phyloP scores from a whole-genome alignment of 1,284 basidiomycete species.

The Amylostereum chailletii region DNA sequence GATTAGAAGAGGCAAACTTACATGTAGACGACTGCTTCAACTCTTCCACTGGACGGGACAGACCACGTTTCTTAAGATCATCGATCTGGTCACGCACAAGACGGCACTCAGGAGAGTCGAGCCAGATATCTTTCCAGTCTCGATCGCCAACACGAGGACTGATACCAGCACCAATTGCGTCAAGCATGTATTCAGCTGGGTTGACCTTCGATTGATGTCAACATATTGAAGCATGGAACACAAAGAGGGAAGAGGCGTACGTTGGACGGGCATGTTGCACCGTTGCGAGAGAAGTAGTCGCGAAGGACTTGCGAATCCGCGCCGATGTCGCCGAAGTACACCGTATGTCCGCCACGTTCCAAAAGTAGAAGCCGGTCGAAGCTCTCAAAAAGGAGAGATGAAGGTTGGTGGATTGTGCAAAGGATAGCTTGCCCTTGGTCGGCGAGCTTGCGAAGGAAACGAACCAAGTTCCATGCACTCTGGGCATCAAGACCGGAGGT shows the following conservation, averaged over 20 bases:
- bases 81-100: conserved; percentile 28
- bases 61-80: conserved; percentile 28
- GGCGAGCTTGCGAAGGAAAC: conserved; percentile 82
- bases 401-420: conserved; percentile 73
- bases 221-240: background rate
- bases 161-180: conserved; percentile 72
- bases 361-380: conserved; percentile 71
- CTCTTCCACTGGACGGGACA: conserved; percentile 22
- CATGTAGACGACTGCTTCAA: conserved; percentile 29
- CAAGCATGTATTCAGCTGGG: conserved; percentile 50
- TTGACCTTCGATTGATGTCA: conserved; percentile 11
- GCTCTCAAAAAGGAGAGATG: conserved; percentile 55
- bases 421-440: conserved; percentile 63
- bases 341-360: conserved; percentile 58
- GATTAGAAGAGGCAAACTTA: conserved; percentile 32
- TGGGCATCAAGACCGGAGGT: conserved; percentile 62
- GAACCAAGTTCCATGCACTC: conserved; percentile 77
- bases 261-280: conserved; percentile 54
- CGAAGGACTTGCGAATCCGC: conserved; percentile 50
- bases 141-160: conserved; percentile 53
- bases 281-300: conserved; percentile 62
- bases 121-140: conserved; percentile 77
- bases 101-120: conserved; percentile 28
- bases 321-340: conserved; percentile 79
- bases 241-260: conserved; percentile 30